Evolutionary conservation across 208 protist genomes (phyloP), one percentile per base, ranked within the genome.

Genomic region (Wallacemonas sp.): DNA sequence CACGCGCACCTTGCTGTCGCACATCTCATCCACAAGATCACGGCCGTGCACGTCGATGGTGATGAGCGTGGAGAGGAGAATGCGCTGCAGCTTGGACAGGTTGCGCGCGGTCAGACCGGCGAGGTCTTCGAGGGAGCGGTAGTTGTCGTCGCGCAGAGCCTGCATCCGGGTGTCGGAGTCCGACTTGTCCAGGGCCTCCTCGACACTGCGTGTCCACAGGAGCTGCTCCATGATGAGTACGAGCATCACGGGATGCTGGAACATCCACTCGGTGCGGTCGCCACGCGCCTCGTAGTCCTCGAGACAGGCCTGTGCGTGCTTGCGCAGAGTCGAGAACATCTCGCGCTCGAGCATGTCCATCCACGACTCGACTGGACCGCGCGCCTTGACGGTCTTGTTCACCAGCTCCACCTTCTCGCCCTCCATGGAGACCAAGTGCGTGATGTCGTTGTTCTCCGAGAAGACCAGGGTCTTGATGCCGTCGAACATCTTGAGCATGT

Each of bases 401-500:
- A 98, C 65, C 65, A 94, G 72, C 77, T 96, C 88, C 68, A 97
- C 93, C 60, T 65, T 56, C 68, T 97, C 93, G 11, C 90, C 93
- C 54, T 97, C 93, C 83, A 97, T 93, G 8, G 93, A 97, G 36
- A 93, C 74, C 12, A 97, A 77, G 77, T 96, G 88, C 21, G 93
- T 97, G 65, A 97, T 95, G 62, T 95, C 89, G 61, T 95, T 94
- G 64, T 82, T 76, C 38, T 89, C 80, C 17, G 72, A 68, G 56
- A 97, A 88, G 8, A 76, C 52, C 32, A 97, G 76, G 23, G 87
- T 85, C 68, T 97, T 97, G 70, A 97, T 96, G 71, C 93, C 91
- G 79, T 99, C 97, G 73, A 99, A 99, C 92, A 98, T 99, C 80
- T 99, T 99, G 24, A 92, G 78, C 87, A 99, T 97, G 80, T 99